Evolutionary conservation across 2,329 filamentous ascomycete genomes (phyloP), one percentile per base, ranked within the genome.

Genomic region (Magnaporthales sp.): DNA sequence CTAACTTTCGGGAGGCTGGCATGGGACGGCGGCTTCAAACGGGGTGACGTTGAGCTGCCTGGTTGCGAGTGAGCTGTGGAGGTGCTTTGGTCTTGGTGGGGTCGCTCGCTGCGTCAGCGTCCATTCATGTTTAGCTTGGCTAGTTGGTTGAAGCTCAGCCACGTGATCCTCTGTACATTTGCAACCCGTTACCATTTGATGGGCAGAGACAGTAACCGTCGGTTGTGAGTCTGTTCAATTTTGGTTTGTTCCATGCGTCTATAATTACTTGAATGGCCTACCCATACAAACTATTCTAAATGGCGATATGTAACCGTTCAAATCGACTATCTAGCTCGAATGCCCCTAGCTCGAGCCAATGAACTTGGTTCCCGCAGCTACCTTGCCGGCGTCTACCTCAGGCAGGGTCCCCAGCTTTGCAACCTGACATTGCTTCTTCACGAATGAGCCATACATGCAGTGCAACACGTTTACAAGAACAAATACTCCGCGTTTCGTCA

Each of bases 81-180:
- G 56, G 24, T 60, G 56, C 56, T 60, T 24, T 27, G 56, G 26
- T 60, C 56, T 60, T 26, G 54, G 63, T 64, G 63, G 63, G 63
- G 63, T 56, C 63, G 61, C 61, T 38, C 26, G 22, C 38, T 64
- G 63, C 63, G 63, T 64, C 63, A 64, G 63, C 63, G 63, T 15
- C 15, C 24, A 51, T 32, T 27, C 62, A 46, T 30, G 24, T n/a
- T 64, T 38, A 29, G 30, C 13, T 64, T 38, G 24, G 24, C 29
- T 60, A 24, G 22, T 64, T 38, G 24, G 24, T 60, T 60, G 56
- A 27, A 27, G 56, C 24, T 27, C 56, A 15, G 56, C 56, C 56
- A 60, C 56, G 56, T 60, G 56, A 60, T 60, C 24, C 24, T n/a
- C 26, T 26, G 26, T 8, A 60, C 56, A 8, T 13, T 46, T 6